Evolutionary conservation across 768 basidiomycete species (phyloP), one percentile per base, ranked within the genome.

Genomic region (Leccinum broughii): DNA sequence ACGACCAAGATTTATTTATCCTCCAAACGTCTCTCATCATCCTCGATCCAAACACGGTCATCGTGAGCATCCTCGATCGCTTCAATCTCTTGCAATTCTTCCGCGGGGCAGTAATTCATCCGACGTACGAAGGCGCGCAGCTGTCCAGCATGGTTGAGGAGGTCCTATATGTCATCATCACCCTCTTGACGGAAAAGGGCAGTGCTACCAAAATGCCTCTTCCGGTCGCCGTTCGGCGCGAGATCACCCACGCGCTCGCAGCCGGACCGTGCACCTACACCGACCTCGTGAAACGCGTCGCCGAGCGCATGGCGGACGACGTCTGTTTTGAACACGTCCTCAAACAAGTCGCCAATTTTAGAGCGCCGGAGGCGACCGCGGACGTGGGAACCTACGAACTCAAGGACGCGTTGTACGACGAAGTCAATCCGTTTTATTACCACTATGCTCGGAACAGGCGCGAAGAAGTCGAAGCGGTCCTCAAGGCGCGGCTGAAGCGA

Each of bases 371-470:
- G 68, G 82, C 83, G 0, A 85, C 85, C 1, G 78, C 87, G 2
- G 95, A 96, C 65, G 82, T 81, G 0, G 96, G 97, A 0, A 76
- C 85, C n/a, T 98, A 98, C 75, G 88, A 95, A 62, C 84, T 98
- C 56, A 90, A 87, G 71, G 86, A 93, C 51, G 90, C 89, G 65
- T 80, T 78, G 20, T 94, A 85, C 72, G 89, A 87, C 62, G 91
- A 97, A 63, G 90, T 98, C 63, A 91, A 98, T 67, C 95, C 95
- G 0, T 97, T 95, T 77, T 97, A 95, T 78, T 92, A 90, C 70
- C 95, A 98, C 70, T 98, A 97, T 72, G 89, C 92, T 15, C 83
- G 95, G 44, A 98, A 98, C 76, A 88, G 93, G 66, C 84, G 95
- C 44, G 93, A 96, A 67, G 92, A 95, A 70, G 96, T 93, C 26